Evolutionary conservation across 1,284 basidiomycete species (phyloP).

Genomic region (Schizophyllum commune): DNA sequence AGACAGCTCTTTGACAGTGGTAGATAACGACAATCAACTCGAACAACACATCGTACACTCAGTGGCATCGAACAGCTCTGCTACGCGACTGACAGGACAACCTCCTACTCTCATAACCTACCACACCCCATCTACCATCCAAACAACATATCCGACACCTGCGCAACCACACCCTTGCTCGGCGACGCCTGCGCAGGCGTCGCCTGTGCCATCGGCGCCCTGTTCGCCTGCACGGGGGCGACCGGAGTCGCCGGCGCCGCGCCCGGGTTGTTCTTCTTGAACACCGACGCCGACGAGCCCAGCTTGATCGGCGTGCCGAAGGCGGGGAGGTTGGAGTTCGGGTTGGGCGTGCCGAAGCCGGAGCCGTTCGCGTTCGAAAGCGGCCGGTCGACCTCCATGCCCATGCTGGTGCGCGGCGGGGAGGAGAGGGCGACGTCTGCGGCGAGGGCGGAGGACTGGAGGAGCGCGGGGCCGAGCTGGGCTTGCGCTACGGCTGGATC

Average conservation of each 20-base stretch:
- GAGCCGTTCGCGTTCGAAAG: neutral
- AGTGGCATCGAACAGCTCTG: too few species aligned
- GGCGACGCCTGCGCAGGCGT: conserved; percentile 21
- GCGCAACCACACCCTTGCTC: conserved; percentile 56
- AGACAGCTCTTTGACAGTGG: too few species aligned
- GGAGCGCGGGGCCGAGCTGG: conserved; percentile 20
- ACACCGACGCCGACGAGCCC: conserved; percentile 62
- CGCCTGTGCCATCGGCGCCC: conserved; percentile 9
- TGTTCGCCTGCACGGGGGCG: conserved; percentile 4
- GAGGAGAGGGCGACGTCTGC: conserved; percentile 20
- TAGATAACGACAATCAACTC: too few species aligned
- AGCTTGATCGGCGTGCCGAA: conserved; percentile 62
- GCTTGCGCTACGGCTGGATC: conserved; percentile 42
- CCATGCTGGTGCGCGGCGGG: conserved; percentile 20
- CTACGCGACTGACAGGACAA: too few species aligned
- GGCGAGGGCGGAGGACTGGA: conserved; percentile 33
- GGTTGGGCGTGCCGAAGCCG: conserved; percentile 16
- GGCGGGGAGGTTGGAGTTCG: conserved; percentile 23
- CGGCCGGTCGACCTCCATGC: conserved; percentile 39
- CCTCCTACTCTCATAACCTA: neutral
- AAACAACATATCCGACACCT: conserved; percentile 71
- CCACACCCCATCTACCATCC: conserved; percentile 47
- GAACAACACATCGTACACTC: too few species aligned
- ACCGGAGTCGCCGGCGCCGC: conserved; percentile 5
- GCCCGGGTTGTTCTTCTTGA: conserved; percentile 34